Evolutionary conservation across 2,329 filamentous ascomycete species (phyloP), one percentile per base, ranked within the genome.

Genomic region (Aspergillus oerlinghausenensis): DNA sequence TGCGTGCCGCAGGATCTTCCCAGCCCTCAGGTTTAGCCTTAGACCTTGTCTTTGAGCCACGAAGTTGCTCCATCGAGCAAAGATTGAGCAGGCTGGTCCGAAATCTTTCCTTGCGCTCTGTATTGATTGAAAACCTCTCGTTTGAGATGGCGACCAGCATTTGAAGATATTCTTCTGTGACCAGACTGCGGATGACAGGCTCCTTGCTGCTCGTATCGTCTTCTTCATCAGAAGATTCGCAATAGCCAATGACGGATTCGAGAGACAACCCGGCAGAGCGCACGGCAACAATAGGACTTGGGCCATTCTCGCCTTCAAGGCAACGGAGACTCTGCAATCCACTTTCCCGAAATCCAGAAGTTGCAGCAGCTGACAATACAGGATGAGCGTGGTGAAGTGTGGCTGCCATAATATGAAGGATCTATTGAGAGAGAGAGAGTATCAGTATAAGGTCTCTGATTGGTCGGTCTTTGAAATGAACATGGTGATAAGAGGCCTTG

Each of bases 331-430:
- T 73, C 59, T 79, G 77, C 7, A 93, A 88, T 19, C 93, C 93
- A 57, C 89, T 94, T 75, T 97, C 93, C 14, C 93, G 86, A 70
- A 97, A 97, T 0, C 93, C 93, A 3, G 91, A 88, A 64, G 86
- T 84, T 9, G 93, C 79, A 1, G 89, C 92, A 48, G 89, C 89
- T 10, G 86, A 81, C 14, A 96, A 82, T 19, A 95, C 80, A 8
- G 83, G 79, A 63, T 96, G 88, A 3, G 93, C 91, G 65, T 93
- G 84, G 11, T 82, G 75, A 0, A 86, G 79, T 0, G 90, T 93
- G 17, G 91, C 85, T 5, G 90, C 86, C 65, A 96, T 82, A 47
- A 97, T 81, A 65, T 97, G 93, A 0, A 97, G 83, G 63, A 97
- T 96, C 92, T 96, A 60, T 21, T 25, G 48, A 47, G 47, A 42